Conservation (phyloP, 805 yeast genomes). For the Candida nonsorbophila region DNA sequence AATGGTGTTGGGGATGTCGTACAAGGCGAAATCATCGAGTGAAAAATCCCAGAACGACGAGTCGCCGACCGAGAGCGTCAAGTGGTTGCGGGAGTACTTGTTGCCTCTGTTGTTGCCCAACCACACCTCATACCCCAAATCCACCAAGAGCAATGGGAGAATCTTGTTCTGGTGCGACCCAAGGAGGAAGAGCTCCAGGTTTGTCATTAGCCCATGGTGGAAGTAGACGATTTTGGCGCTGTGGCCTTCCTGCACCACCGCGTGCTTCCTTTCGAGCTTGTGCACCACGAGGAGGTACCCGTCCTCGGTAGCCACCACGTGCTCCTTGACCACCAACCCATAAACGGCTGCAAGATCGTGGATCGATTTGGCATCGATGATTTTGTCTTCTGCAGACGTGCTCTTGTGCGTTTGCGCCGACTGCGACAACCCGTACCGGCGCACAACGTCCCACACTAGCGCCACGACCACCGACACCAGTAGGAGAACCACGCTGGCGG, state of each 20-base stretch:
- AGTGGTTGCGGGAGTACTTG: slow-evolving; percentile 26
- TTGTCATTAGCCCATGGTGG: slow-evolving; percentile 27
- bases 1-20: slow-evolving; percentile 23
- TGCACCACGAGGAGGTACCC: slow-evolving; percentile 23
- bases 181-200: slow-evolving; percentile 32
- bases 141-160: slow-evolving; percentile 17
- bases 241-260: slow-evolving; percentile 17
- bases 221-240: slow-evolving; percentile 28
- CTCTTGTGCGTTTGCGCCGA: too few species aligned
- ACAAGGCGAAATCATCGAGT: slow-evolving; percentile 25
- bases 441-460: too few species aligned
- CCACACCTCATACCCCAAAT: slow-evolving; percentile 20
- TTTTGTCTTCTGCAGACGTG: too few species aligned
- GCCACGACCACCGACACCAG: too few species aligned
- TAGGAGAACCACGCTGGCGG: too few species aligned
- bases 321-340: slow-evolving; percentile 22
- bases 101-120: slow-evolving; percentile 21
- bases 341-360: slow-evolving; percentile 15
- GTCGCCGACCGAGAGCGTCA: slow-evolving; percentile 17
- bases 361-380: slow-evolving; percentile 14
- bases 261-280: slow-evolving; percentile 16
- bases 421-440: too few species aligned
- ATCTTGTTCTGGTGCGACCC: slow-evolving; percentile 17
- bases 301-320: slow-evolving; percentile 24
- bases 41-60: slow-evolving; percentile 25